Percentiles rank a stretch among this genome's conserved stretches.
Conservation (phyloP, 2,329 filamentous ascomycete species). For the Ophiostoma angusticollis region DNA sequence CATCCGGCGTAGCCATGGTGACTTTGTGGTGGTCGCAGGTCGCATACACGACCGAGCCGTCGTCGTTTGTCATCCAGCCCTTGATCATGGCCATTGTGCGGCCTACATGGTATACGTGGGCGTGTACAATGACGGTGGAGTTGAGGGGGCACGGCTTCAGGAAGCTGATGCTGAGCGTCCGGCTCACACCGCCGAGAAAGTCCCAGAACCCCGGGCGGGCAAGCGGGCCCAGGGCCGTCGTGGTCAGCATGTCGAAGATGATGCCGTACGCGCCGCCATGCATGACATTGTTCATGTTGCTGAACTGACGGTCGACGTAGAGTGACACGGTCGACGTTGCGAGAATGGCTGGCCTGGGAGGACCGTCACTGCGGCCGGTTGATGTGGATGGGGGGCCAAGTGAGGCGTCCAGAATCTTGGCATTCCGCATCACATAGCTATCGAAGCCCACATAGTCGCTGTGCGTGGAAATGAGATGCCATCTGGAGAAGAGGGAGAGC, state of each 20-base stretch:
- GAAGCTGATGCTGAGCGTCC: slow-evolving; percentile 37
- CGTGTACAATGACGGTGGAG: slow-evolving; percentile 28
- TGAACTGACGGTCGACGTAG: slow-evolving; percentile 28
- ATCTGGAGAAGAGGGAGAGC: too few relatives aligned
- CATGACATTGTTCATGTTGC: slow-evolving; percentile 34
- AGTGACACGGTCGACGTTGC: slow-evolving; percentile 30
- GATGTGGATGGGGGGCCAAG: slow-evolving; percentile 9
- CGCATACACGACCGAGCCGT: slow-evolving; percentile 33
- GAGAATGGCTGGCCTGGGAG: slow-evolving; percentile 9
- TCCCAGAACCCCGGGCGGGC: slow-evolving; percentile 36
- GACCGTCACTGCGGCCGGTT: not conserved
- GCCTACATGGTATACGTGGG: slow-evolving; percentile 31
- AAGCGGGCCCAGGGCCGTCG: slow-evolving; percentile 34
- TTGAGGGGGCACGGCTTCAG: slow-evolving; percentile 30
- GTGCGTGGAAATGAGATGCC: slow-evolving; percentile 11
- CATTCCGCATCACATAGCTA: slow-evolving; percentile 13
- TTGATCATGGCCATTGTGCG: slow-evolving; percentile 38
- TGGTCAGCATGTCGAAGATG: slow-evolving; percentile 43
- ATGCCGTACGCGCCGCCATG: slow-evolving; percentile 41
- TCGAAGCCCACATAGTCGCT: slow-evolving; percentile 14
- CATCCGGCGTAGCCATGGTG: slow-evolving; percentile 25
- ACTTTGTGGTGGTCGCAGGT: slow-evolving; percentile 42
- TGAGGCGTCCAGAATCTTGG: slow-evolving; percentile 19
- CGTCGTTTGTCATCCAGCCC: slow-evolving; percentile 34
- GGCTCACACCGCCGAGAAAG: slow-evolving; percentile 34